Evolutionary conservation across 2,329 filamentous ascomycete species (phyloP), one percentile per base, ranked within the genome.

Genomic region (Fusarium scirpi): DNA sequence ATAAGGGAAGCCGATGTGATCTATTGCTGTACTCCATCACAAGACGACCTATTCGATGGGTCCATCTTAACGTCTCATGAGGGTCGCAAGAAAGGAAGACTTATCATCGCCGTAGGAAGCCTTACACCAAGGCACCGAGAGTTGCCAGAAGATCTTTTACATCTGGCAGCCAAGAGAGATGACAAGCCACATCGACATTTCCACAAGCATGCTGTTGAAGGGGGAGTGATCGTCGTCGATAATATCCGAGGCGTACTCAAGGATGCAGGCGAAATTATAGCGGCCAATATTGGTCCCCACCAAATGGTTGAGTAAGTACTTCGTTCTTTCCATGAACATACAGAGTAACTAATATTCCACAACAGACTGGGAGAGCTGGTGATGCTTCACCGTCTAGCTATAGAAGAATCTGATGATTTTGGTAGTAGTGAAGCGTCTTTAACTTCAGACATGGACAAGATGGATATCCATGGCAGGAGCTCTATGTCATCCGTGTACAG

Each of bases 251-350:
- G 92, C 0, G 94, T 91, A 47, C 78, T 97, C 45, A 90, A 90
- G 73, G 93, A 97, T 77, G 92, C 94, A 0, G 95, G 95, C 0
- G 95, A 98, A 82, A 84, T 98, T 49, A 91, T 97, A 12, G 89
- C 93, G 70, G 93, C 93, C 0, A 90, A 89, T 0, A 83, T 98
- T 29, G 85, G 85, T 24, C 90, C 92, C 0, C 86, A 89, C 47
- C 91, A 97, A 73, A 86, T 98, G 6, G 92, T 97, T 1, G 95
- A 98, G 87, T 89, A 77, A 80, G 86, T 82, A 8, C 44, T 55
- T 10, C 8, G 18, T n/a, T 10, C 41, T 13, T 15, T 13, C 16
- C 5, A 24, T 22, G 29, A 25, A 13, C 5, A 32, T 25, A 13
- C 29, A 30, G 11, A 30, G 29, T 30, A 24, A 30, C 71, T 67